phyloP scores from a whole-genome alignment of 257 asterid genomes.

The Solanum tarijense region DNA sequence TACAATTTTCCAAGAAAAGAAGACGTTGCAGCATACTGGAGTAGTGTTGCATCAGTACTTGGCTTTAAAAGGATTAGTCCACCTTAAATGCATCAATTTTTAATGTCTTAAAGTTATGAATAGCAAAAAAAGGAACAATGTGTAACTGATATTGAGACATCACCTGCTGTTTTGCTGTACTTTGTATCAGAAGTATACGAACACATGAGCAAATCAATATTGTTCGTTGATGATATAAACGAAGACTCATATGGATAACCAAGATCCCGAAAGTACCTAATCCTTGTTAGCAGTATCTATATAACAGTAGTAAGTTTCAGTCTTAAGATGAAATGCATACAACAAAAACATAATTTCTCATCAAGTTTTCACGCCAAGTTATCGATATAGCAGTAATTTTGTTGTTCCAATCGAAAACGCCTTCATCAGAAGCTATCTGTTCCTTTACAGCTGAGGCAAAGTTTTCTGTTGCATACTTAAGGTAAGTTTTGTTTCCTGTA shows the following conservation, averaged over 20 bases:
- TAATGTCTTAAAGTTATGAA: background rate
- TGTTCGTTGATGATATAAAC: constrained; percentile 30
- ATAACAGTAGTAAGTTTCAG: background rate
- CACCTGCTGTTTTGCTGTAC: constrained; percentile 30
- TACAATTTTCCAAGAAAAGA: constrained; percentile 51
- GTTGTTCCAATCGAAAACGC: constrained; percentile 35
- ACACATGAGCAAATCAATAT: constrained; percentile 44
- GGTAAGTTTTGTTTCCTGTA: constrained; percentile 37
- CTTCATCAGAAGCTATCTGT: constrained; percentile 24
- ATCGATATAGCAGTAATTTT: constrained; percentile 41
- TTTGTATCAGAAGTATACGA: constrained; percentile 25
- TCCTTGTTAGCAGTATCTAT: constrained; percentile 36
- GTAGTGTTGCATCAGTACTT: constrained; percentile 17
- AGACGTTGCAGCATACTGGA: constrained; percentile 49
- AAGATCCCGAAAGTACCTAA: constrained; percentile 38
- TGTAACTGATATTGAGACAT: background rate
- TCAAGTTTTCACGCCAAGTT: background rate
- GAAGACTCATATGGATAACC: constrained; percentile 52
- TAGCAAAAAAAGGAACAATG: background rate
- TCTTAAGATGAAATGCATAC: background rate
- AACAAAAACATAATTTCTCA: background rate
- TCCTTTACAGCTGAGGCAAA: constrained; percentile 37
- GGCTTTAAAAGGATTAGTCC: constrained; percentile 40
- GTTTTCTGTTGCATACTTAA: constrained; percentile 26
- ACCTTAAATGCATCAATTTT: constrained; percentile 19